Evolutionary conservation across 2,329 filamentous ascomycete species (phyloP), one percentile per base, ranked within the genome.

Genomic region (Cladobotryum mycophilum): DNA sequence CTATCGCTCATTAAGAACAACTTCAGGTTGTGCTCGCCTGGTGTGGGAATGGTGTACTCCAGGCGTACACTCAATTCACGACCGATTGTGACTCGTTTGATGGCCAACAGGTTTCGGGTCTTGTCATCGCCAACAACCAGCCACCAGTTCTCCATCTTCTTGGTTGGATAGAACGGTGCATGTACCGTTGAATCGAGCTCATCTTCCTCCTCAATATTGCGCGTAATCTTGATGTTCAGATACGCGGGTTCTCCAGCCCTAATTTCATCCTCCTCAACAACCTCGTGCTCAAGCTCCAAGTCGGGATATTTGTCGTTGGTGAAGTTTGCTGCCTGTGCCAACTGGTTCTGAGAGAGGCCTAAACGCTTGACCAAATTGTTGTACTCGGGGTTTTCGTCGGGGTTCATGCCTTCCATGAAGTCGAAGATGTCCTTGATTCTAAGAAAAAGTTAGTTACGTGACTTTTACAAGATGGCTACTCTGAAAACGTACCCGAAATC

Each of bases 81-180:
- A 38, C 84, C 86, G 56, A 99, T 86, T 1, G 91, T 95, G 53
- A 99, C 85, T 59, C 92, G 82, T 78, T 97, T 99, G 74, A 97
- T 96, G 3, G 89, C 91, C 52, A 97, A 76, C 55, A 99, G 75
- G 56, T 79, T 91, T 74, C 89, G 92, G 38, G 86, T 89, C 67
- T 82, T 86, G 72, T 96, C 90, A 60, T 97, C 91, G 30, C 91
- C 92, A 34, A 99, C 89, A 17, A 99, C 89, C 50, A 99, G 74
- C 93, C 93, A 99, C 91, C 91, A 99, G 66, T 93, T 96, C 77
- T 99, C 93, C 74, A 89, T 86, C 78, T 99, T 99, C 68, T 86
- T 86, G 45, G 70, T 76, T 1, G 93, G 91, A 66, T 93, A 99
- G 76, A 97, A 99, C 0, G 93, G 93, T 47, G 92, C 91, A 65